A percentile compares a stretch with the other conserved stretches of the same genome.
These are phyloP conservation scores for Puccinia horiana DNA, from an alignment of 1,284 basidiomycete species.

Conservation along the genomic window DNA sequence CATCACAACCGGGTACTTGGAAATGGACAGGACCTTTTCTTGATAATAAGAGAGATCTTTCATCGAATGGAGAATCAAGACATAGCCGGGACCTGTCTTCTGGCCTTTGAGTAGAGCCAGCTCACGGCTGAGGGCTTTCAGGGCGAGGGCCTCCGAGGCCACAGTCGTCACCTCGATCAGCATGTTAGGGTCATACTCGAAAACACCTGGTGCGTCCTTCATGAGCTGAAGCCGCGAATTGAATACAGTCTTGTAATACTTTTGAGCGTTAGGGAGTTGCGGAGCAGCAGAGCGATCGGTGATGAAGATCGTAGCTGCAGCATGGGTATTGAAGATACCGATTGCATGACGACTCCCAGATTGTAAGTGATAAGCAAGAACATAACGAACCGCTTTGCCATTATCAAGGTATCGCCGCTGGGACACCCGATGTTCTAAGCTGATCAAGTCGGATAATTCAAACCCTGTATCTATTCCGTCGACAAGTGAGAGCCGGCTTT, in stretches of 20 bases:
- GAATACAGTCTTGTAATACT: conserved; percentile 70
- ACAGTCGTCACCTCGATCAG: conserved; percentile 76
- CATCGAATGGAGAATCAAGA: conserved; percentile 79
- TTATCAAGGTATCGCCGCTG: conserved; percentile 75
- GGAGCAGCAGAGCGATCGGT: conserved; percentile 84
- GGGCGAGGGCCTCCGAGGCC: conserved; percentile 73
- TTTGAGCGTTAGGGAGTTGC: conserved; percentile 76
- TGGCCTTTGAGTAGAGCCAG: conserved; percentile 67
- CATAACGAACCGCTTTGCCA: conserved; percentile 73
- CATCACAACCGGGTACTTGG: conserved; percentile 82
- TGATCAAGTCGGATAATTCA: conserved; percentile 79
- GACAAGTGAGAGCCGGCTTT: conserved; percentile 71
- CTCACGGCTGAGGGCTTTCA: conserved; percentile 86
- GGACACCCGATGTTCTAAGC: conserved; percentile 66
- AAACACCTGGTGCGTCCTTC: conserved; percentile 57
- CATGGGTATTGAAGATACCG: conserved; percentile 78
- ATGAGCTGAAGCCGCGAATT: conserved; percentile 60
- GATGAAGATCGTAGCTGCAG: conserved; percentile 67
- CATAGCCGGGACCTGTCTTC: conserved; percentile 69
- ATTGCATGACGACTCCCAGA: conserved; percentile 82
- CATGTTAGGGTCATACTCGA: conserved; percentile 72
- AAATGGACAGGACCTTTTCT: conserved; percentile 69
- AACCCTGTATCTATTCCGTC: conserved; percentile 81
- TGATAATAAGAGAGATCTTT: conserved; percentile 86
- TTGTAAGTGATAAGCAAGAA: conserved; percentile 87